phyloP scores from a whole-genome alignment of 2,329 filamentous ascomycete genomes.

The Coniella vitis region DNA sequence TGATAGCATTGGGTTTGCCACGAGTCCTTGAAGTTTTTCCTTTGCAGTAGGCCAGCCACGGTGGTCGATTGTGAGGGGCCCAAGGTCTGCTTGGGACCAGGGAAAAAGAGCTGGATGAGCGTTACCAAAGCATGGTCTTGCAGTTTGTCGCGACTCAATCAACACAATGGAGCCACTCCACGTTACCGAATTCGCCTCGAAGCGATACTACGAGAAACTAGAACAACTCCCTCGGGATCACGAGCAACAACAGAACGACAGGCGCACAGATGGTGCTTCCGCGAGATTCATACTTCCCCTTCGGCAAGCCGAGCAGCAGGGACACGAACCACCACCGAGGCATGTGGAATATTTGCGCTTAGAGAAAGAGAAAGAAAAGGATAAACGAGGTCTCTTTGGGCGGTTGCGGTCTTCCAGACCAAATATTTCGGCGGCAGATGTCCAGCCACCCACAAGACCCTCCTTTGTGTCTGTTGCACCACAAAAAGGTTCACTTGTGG shows the following conservation, averaged over 20 bases:
- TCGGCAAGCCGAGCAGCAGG: constrained; percentile 19
- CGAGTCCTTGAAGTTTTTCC: constrained; percentile 19
- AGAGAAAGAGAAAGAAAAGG: constrained; percentile 20
- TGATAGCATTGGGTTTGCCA: constrained; percentile 25
- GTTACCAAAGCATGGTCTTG: neutral
- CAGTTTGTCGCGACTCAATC: constrained; percentile 7
- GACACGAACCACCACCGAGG: constrained; percentile 17
- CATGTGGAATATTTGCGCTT: constrained; percentile 20
- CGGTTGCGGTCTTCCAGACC: constrained; percentile 12
- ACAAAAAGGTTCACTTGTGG: constrained; percentile 15
- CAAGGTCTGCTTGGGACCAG: constrained; percentile 9
- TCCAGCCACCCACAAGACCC: constrained; percentile 7
- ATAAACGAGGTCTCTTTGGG: constrained; percentile 13
- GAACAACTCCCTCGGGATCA: constrained; percentile 45
- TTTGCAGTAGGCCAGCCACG: constrained; percentile 10
- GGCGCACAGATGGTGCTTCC: constrained; percentile 21
- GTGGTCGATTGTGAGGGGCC: constrained; percentile 9
- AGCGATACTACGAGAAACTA: constrained; percentile 57
- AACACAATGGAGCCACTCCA: constrained; percentile 54
- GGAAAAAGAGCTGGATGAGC: constrained; percentile 13
- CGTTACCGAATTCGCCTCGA: constrained; percentile 60
- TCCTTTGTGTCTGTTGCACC: constrained; percentile 10
- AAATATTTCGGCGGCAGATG: constrained; percentile 5
- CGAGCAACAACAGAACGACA: constrained; percentile 28
- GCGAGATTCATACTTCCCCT: constrained; percentile 25